phyloP scores from a whole-genome alignment of 2,329 filamentous ascomycete species.

The Fusarium illudens region DNA sequence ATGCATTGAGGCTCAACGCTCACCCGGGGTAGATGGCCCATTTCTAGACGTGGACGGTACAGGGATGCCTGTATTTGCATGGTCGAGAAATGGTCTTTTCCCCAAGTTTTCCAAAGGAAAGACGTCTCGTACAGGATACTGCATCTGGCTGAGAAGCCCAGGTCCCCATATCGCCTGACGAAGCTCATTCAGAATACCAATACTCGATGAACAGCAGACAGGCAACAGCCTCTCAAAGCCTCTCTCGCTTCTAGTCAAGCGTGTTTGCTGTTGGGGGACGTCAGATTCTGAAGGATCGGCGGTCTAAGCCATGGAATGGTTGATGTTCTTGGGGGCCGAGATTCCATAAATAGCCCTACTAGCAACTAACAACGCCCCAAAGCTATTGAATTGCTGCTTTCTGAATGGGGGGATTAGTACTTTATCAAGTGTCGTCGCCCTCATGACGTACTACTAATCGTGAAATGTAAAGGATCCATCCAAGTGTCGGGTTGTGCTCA shows the following conservation, averaged over 20 bases:
- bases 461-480: background rate
- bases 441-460: background rate
- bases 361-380: background rate
- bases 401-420: background rate
- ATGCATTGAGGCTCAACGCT: constrained; percentile 1
- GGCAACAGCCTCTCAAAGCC: background rate
- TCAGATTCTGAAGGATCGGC: constrained; percentile 6
- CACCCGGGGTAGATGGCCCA: background rate
- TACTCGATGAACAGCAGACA: background rate
- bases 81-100: too few relatives aligned
- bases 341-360: constrained; percentile 1
- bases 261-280: background rate
- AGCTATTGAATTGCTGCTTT: background rate
- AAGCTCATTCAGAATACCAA: background rate
- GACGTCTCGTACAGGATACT: too few relatives aligned
- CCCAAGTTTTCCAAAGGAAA: too few relatives aligned
- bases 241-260: background rate
- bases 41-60: background rate
- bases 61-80: background rate
- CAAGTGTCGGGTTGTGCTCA: background rate
- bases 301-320: constrained; percentile 20
- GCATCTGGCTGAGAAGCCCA: too few relatives aligned
- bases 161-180: background rate
- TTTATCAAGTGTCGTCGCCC: background rate
- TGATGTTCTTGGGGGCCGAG: background rate